Evolutionary conservation across 2,329 filamentous ascomycete species (phyloP).

Genomic region (Botryosphaeria dothidea): DNA sequence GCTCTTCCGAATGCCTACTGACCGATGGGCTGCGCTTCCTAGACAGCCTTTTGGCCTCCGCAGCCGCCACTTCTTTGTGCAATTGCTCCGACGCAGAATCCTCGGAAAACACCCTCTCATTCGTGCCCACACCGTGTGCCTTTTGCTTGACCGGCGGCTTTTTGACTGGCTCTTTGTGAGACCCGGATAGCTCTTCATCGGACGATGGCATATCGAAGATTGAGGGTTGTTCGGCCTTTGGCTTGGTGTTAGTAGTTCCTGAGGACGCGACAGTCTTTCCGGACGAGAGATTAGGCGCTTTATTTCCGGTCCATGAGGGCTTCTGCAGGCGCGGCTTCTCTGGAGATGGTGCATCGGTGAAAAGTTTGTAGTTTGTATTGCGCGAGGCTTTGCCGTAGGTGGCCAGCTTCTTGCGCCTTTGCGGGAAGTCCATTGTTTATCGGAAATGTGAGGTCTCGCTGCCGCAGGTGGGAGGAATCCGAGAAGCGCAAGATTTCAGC

Average conservation of each 20-base stretch:
- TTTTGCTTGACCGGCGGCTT: not conserved
- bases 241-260: not conserved
- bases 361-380: conserved; percentile 23
- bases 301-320: not conserved
- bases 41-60: not conserved
- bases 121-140: not conserved
- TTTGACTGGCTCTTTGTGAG: not conserved
- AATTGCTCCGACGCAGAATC: conserved; percentile 19
- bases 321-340: conserved; percentile 32
- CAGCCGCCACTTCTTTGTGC: conserved; percentile 5
- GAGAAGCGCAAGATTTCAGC: not conserved
- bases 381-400: conserved; percentile 42
- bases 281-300: not conserved
- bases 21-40: not conserved
- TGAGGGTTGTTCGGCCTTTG: conserved; percentile 8
- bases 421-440: conserved; percentile 20
- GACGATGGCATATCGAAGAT: conserved; percentile 46
- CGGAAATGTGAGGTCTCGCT: not conserved
- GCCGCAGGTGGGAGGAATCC: not conserved
- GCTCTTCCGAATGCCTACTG: not conserved
- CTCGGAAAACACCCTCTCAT: not conserved
- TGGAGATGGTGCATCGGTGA: conserved; percentile 33
- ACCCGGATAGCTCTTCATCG: conserved; percentile 28
- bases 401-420: conserved; percentile 38
- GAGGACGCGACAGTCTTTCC: not conserved